A percentile compares a stretch with the other conserved stretches of the same genome.
phyloP scores from a whole-genome alignment of 1,284 basidiomycete genomes.

The Mycosarcoma mackinlayi region DNA sequence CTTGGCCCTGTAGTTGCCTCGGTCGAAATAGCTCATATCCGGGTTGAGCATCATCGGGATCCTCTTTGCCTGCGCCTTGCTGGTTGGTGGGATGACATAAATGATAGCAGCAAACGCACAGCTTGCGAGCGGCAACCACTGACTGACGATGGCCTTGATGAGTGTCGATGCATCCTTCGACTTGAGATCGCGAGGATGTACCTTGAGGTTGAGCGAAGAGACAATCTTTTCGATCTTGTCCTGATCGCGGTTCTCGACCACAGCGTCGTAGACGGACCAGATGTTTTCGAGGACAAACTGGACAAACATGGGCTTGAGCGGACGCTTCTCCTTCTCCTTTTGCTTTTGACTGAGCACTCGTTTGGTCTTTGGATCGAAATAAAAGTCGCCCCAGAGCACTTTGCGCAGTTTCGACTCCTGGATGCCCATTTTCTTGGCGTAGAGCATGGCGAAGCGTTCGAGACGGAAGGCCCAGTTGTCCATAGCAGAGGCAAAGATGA shows the following conservation, averaged over 20 bases:
- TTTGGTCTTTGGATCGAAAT: slow-evolving; percentile 95
- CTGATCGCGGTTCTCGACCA: slow-evolving; percentile 55
- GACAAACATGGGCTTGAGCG: slow-evolving; percentile 95
- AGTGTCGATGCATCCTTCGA: slow-evolving; percentile 88
- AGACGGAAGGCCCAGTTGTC: slow-evolving; percentile 98
- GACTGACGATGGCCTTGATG: slow-evolving; percentile 86
- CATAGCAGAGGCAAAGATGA: slow-evolving; percentile 94
- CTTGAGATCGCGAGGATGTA: slow-evolving; percentile 88
- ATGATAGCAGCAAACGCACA: slow-evolving; percentile 92
- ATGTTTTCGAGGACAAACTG: slow-evolving; percentile 98
- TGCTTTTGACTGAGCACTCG: slow-evolving; percentile 91
- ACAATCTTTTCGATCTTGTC: slow-evolving; percentile 91
- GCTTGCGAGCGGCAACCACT: slow-evolving; percentile 95
- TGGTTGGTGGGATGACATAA: slow-evolving; percentile 89
- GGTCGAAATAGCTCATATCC: slow-evolving; percentile 73
- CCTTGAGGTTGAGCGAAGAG: slow-evolving; percentile 81
- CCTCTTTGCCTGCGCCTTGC: slow-evolving; percentile 81
- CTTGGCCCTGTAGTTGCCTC: slow-evolving; percentile 48
- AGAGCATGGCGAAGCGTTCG: slow-evolving; percentile 91
- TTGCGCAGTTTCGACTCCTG: slow-evolving; percentile 86
- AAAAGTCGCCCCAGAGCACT: slow-evolving; percentile 97
- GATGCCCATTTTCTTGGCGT: slow-evolving; percentile 89
- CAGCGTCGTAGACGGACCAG: slow-evolving; percentile 84
- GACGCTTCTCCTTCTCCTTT: slow-evolving; percentile 75
- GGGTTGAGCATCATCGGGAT: slow-evolving; percentile 95